Evolutionary conservation across 1,284 basidiomycete genomes (phyloP).

Genomic region (Phylloporus sp.): DNA sequence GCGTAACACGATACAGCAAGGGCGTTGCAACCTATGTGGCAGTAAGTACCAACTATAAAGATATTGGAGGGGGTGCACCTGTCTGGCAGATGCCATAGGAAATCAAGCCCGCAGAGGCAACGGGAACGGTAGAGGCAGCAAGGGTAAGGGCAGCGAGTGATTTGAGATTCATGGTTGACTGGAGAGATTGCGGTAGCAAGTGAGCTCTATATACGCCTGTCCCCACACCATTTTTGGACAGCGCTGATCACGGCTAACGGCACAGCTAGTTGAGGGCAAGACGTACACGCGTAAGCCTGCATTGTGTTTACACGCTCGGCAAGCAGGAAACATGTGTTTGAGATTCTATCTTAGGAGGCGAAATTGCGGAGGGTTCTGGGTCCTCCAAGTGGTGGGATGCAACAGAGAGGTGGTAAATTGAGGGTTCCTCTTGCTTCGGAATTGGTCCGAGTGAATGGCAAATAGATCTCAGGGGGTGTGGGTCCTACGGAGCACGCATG

Average conservation of each 20-base stretch:
- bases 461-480: too few relatives aligned
- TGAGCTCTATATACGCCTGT: slow-evolving; percentile 3
- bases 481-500: too few relatives aligned
- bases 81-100: slow-evolving; percentile 59
- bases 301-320: too few relatives aligned
- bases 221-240: not conserved
- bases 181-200: not conserved
- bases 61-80: slow-evolving; percentile 39
- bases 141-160: slow-evolving; percentile 30
- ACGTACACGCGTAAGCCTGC: too few relatives aligned
- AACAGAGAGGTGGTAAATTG: too few relatives aligned
- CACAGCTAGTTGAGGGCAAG: not conserved
- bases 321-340: too few relatives aligned
- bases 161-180: slow-evolving; percentile 34
- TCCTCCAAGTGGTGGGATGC: too few relatives aligned
- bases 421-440: too few relatives aligned
- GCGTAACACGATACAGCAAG: slow-evolving; percentile 62
- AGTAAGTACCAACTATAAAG: slow-evolving; percentile 1
- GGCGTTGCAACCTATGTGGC: slow-evolving; percentile 57
- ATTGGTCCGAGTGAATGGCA: too few relatives aligned
- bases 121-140: slow-evolving; percentile 27
- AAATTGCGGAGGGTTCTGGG: too few relatives aligned
- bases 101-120: slow-evolving; percentile 48
- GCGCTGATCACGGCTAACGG: not conserved
- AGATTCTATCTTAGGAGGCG: too few relatives aligned